phyloP scores from a whole-genome alignment of 805 yeast genomes.

The Suhomyces vadensis region DNA sequence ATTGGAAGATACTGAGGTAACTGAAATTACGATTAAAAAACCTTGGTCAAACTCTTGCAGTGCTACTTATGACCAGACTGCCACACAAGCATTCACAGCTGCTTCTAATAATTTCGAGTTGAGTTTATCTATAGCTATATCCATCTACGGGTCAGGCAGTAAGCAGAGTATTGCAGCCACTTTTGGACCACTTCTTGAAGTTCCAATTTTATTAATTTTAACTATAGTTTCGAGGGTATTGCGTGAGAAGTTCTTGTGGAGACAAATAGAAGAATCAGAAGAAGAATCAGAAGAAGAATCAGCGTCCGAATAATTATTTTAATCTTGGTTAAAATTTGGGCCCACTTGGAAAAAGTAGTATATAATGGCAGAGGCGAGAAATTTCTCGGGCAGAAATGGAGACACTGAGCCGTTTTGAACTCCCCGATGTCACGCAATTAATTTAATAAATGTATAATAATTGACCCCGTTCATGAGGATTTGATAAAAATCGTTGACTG shows the following conservation, averaged over 20 bases:
- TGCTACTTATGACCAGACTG: slow-evolving; percentile 42
- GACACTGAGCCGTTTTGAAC: too few species aligned
- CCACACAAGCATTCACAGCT: slow-evolving; percentile 57
- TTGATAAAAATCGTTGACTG: too few species aligned
- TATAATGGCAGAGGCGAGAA: too few species aligned
- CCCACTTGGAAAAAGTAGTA: too few species aligned
- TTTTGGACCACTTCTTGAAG: slow-evolving; percentile 60
- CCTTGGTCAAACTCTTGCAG: slow-evolving; percentile 32
- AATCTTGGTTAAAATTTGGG: too few species aligned
- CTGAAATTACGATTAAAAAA: slow-evolving; percentile 1
- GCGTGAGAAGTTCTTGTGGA: slow-evolving; percentile 27
- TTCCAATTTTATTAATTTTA: slow-evolving; percentile 48
- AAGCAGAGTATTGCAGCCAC: slow-evolving; percentile 59
- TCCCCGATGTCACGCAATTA: too few species aligned
- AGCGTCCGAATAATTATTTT: background rate
- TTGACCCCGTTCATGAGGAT: too few species aligned
- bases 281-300: background rate
- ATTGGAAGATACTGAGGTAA: background rate
- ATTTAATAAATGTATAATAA: too few species aligned
- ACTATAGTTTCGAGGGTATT: slow-evolving; percentile 39
- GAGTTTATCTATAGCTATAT: slow-evolving; percentile 54
- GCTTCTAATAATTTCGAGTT: slow-evolving; percentile 61
- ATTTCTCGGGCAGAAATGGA: too few species aligned
- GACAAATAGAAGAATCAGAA: slow-evolving; percentile 16
- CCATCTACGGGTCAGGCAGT: slow-evolving; percentile 52